Base-by-base conservation (phyloP, 768 basidiomycete species). In the Lactarius psammicola region DNA sequence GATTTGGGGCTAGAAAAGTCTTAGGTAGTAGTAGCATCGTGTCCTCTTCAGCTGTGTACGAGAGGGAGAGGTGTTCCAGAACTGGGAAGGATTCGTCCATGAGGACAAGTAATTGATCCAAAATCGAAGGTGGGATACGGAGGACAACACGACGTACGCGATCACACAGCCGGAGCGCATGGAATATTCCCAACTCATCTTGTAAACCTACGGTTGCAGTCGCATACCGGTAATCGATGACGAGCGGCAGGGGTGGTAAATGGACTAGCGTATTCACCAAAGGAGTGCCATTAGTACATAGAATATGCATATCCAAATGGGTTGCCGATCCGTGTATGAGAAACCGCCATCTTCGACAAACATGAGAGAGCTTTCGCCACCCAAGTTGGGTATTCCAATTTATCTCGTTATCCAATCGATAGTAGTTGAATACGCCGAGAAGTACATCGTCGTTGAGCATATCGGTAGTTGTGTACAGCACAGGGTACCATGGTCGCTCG, bases 201-300 rank as follows among this genome's bases (percentile, higher is more conserved):
- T 7, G 42, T 4, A 20, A 20, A 10, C 6, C 18, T 6, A 42
- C 2, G 40, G 42, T 33, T 15, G 18, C 42, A 42, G 18, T 42
- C 15, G 42, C 20, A 44, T 3, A 59, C 20, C 28, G 26, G 30
- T 44, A 53, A 30, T 26, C 7, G 51, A 53, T 18, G 58, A 59
- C 40, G 58, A 59, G 58, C 13, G 58, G 58, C 30, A 59, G 40
- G 7, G 18, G 58, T 20, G 40, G 58, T 17, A 59, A 44, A 44
- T 44, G 58, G 23, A 26, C 28, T 1, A 59, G 40, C 17, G 18
- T 10, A 8, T 59, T 8, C 10, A 31, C 28, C 5, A 9, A 9
- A 7, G 58, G 58, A 5, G 18, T 30, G 20, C 28, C 28, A 17
- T 44, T 44, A 5, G 38, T 59, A 5, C 38, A 59, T 2, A 42